A percentile compares a stretch with the other conserved stretches of the same genome.
Evolutionary conservation across 2,329 filamentous ascomycete genomes (phyloP).

Genomic region (Ceratocystis harringtonii): DNA sequence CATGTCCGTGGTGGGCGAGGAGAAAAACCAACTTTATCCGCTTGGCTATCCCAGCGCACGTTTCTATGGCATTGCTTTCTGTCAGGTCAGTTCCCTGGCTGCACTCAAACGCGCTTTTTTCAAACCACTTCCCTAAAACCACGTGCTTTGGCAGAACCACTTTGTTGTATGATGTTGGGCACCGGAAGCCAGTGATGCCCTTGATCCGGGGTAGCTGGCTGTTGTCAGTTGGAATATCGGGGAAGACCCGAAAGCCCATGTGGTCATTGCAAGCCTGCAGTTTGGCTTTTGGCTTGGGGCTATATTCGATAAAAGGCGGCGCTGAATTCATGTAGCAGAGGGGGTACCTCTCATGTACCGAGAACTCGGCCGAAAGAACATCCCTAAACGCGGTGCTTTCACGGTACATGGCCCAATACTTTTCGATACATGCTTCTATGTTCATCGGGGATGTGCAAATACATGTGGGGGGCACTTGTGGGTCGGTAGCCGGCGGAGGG

Average conservation of each 20-base stretch:
- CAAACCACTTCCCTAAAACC: background rate
- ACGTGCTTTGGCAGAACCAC: background rate
- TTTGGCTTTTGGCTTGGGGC: background rate
- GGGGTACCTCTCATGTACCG: background rate
- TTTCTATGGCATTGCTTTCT: background rate
- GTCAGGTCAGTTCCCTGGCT: background rate
- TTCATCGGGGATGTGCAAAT: background rate
- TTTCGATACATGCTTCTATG: background rate
- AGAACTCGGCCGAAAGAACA: background rate
- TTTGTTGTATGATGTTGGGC: background rate
- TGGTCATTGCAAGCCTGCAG: background rate
- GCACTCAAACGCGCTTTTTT: background rate
- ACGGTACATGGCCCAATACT: background rate
- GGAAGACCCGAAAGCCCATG: background rate
- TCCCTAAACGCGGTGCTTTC: background rate
- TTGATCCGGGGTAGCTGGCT: background rate
- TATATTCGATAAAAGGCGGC: background rate
- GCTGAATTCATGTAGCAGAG: background rate
- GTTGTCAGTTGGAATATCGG: too few relatives aligned
- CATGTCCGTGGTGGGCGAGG: background rate
- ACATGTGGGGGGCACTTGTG: background rate
- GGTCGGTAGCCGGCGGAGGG: background rate
- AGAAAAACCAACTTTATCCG: background rate
- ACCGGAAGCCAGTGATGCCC: background rate
- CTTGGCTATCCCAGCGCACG: background rate